A percentile compares a stretch with the other conserved stretches of the same genome.
These are phyloP conservation scores for Aspergillus tubingensis DNA, from an alignment of 2,329 filamentous ascomycete species.

Conservation along the genomic window DNA sequence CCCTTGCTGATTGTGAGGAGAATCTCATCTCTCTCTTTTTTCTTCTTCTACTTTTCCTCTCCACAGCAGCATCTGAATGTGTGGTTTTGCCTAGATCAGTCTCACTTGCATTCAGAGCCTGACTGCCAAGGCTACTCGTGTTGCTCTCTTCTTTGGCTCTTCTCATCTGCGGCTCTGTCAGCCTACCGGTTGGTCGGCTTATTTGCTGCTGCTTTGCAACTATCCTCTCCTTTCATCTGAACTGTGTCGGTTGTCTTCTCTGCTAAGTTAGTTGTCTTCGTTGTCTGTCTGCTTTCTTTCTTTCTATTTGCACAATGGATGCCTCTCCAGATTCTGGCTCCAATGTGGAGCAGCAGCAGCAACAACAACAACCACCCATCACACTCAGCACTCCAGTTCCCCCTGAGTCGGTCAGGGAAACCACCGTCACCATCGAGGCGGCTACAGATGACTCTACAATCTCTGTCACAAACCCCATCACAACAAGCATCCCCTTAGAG, in stretches of 20 bases:
- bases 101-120: neutral
- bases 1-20: neutral
- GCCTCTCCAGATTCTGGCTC: constrained; percentile 14
- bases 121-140: constrained; percentile 5
- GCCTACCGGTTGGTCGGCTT: neutral
- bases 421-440: constrained; percentile 7
- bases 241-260: neutral
- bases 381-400: constrained; percentile 14
- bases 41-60: neutral
- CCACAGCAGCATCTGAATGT: neutral
- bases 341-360: constrained; percentile 18
- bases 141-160: constrained; percentile 1
- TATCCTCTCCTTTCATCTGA: neutral
- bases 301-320: constrained; percentile 20
- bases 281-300: neutral
- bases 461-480: constrained; percentile 5
- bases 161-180: neutral
- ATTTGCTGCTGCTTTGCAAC: neutral
- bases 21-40: neutral
- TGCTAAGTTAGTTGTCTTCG: neutral
- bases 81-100: neutral
- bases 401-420: constrained; percentile 7
- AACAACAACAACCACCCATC: constrained; percentile 13
- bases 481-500: neutral
- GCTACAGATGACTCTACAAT: constrained; percentile 16